Evolutionary conservation across 106 monocot species (phyloP), one percentile per base, ranked within the genome.

Genomic region (Acorus gramineus): DNA sequence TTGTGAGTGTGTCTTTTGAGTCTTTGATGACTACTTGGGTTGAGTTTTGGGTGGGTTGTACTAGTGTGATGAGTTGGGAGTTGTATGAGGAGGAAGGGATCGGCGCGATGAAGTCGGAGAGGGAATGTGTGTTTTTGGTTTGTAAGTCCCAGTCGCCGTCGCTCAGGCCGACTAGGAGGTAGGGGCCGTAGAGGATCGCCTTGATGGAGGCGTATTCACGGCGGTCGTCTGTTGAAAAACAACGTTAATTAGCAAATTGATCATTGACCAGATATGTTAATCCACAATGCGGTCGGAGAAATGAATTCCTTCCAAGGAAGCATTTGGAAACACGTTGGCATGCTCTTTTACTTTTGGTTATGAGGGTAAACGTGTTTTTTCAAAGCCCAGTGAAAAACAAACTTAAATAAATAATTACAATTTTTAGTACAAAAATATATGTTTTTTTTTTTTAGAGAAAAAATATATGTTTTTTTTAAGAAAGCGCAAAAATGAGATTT

Each of bases 81-180:
- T 72, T 73, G 60, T 72, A 73, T 13, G 76, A 77, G 28, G 28
- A 28, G 0, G 78, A 11, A 4, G 96, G 85, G 52, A 92, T 62
- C 6, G 87, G 59, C 10, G 70, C 71, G 50, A 98, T 88, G 83
- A 84, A 92, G 43, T 92, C 83, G 8, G 83, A 71, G 11, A 88
- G 64, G 49, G 76, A 74, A 50, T 59, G 76, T 46, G 74, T 71
- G 52, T 81, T 79, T 47, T 61, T 57, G 2, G 78, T 43, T 3
- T 79, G 52, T 2, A 89, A 63, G 55, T 91, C 73, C 96, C 91
- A 98, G 53, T 91, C 91, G 8, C 78, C 80, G 1, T 46, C 68
- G 5, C 81, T 79, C 46, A 98, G 66, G 46, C 96, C 96, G 7
- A 78, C 96, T 9, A 98, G 90, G 60, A 98, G 77, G 74, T 88